Evolutionary conservation across 495 filamentous ascomycete genomes (phyloP).

Genomic region (Geopyxis carbonaria): DNA sequence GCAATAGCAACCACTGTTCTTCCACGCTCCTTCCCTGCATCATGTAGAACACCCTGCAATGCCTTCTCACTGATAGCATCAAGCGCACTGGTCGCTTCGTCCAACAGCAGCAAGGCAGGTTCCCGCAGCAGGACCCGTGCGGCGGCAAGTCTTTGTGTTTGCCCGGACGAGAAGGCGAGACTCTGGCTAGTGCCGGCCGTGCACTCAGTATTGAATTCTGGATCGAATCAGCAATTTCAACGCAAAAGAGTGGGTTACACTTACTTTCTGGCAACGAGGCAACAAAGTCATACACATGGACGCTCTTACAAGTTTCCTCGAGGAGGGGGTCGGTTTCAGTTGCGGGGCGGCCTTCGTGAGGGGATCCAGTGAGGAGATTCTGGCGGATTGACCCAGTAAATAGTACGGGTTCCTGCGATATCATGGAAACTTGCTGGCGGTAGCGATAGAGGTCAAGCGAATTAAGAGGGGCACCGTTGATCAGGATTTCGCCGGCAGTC

Average conservation of each 20-base stretch:
- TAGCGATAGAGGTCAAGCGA: constrained; percentile 33
- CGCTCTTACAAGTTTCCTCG: constrained; percentile 30
- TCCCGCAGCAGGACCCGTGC: constrained; percentile 65
- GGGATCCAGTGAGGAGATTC: constrained; percentile 37
- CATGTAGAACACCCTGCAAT: constrained; percentile 51
- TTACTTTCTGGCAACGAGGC: constrained; percentile 44
- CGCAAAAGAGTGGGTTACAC: constrained; percentile 63
- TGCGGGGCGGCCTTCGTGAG: no score
- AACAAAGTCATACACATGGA: constrained; percentile 47
- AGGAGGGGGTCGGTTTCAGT: no score
- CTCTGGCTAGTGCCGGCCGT: no score
- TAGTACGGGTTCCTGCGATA: constrained; percentile 44
- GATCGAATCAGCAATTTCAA: no score
- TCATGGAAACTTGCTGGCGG: constrained; percentile 38
- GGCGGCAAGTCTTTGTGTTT: constrained; percentile 59
- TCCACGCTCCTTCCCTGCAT: constrained; percentile 35
- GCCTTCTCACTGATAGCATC: constrained; percentile 57
- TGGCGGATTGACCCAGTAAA: constrained; percentile 41
- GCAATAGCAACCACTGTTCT: constrained; percentile 60
- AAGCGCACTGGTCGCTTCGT: constrained; percentile 60
- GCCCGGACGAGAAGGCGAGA: constrained; percentile 56
- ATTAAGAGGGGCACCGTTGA: constrained; percentile 35
- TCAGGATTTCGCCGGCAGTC: constrained; percentile 34
- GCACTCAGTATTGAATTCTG: no score
- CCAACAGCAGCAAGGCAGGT: constrained; percentile 52